Conservation (phyloP, 116 monocot genomes). For the Papilionanthe hybrid region DNA sequence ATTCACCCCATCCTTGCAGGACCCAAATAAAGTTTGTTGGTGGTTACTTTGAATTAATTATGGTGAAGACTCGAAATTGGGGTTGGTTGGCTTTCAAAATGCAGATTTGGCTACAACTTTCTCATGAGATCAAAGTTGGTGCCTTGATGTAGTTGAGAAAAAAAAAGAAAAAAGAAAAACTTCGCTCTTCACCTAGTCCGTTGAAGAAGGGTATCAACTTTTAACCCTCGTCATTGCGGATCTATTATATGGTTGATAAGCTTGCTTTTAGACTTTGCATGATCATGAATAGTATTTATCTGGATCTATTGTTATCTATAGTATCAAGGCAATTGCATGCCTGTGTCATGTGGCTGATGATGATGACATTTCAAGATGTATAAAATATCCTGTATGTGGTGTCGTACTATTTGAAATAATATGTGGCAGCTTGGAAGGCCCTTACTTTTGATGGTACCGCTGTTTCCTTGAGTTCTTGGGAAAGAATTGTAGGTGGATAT, state of each 20-base stretch:
- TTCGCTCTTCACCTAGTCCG: constrained; percentile 43
- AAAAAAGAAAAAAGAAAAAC: too few relatives aligned
- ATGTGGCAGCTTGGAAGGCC: too few relatives aligned
- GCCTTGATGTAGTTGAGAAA: constrained; percentile 69
- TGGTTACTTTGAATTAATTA: constrained; percentile 54
- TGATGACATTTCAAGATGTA: not conserved
- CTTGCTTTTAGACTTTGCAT: constrained; percentile 36
- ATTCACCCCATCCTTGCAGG: constrained; percentile 21
- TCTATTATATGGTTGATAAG: constrained; percentile 63
- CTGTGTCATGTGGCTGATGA: not conserved
- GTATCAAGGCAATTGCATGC: constrained; percentile 8
- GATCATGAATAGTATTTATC: constrained; percentile 17
- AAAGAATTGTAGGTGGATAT: too few relatives aligned
- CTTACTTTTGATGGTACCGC: too few relatives aligned
- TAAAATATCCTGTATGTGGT: not conserved
- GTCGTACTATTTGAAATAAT: not conserved
- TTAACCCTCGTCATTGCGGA: constrained; percentile 50
- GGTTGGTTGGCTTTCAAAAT: constrained; percentile 89
- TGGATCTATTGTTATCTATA: constrained; percentile 17
- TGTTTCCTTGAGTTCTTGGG: too few relatives aligned
- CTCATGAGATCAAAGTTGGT: constrained; percentile 54
- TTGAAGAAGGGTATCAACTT: constrained; percentile 56
- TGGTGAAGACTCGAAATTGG: constrained; percentile 80
- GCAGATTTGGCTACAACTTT: constrained; percentile 81
- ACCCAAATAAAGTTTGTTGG: constrained; percentile 56